Evolutionary conservation across 306 rosid genomes (phyloP).

Genomic region (Luffa aegyptiaca): DNA sequence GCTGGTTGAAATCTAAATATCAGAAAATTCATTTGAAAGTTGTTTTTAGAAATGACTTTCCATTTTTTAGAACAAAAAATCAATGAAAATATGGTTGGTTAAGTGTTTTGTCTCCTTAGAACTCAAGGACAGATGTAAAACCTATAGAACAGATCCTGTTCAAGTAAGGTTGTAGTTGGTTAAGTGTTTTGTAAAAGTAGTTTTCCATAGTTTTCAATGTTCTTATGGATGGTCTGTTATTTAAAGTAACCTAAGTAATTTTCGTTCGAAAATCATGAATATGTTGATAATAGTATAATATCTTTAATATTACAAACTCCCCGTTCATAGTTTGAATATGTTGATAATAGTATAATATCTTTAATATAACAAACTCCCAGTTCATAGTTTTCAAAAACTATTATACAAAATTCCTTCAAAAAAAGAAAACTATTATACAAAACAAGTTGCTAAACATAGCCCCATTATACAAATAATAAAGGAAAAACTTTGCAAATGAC

Average conservation of each 20-base stretch:
- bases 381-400: neutral
- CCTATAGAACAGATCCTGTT: too few species aligned
- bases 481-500: neutral
- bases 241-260: neutral
- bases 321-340: neutral
- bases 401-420: neutral
- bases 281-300: neutral
- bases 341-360: neutral
- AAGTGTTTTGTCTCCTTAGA: neutral
- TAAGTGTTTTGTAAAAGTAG: neutral
- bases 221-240: neutral
- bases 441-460: neutral
- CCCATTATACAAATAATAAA: neutral
- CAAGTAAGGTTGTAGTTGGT: too few species aligned
- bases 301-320: neutral
- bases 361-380: neutral
- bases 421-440: neutral
- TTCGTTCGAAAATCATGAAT: neutral
- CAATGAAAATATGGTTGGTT: neutral
- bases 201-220: neutral
- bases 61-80: neutral
- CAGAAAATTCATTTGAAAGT: neutral
- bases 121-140: too few species aligned
- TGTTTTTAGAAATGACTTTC: neutral
- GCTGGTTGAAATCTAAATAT: neutral